Percentiles rank a stretch among this genome's conserved stretches.
Evolutionary conservation across 352 stramenopile species (phyloP).

Genomic region (Pythium scleroteichum): DNA sequence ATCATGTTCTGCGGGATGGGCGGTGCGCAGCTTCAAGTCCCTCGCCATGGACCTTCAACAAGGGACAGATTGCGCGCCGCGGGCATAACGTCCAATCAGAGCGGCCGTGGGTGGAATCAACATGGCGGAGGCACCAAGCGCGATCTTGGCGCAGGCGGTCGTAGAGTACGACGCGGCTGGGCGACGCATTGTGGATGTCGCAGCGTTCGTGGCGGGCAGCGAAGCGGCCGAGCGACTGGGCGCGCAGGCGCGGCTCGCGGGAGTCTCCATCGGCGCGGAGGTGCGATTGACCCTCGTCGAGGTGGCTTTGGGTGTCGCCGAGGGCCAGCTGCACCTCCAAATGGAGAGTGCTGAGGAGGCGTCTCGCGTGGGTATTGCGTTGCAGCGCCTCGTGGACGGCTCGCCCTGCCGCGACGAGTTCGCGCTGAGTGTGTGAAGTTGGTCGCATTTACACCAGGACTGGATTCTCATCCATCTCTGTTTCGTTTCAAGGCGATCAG

Average conservation of each 20-base stretch:
- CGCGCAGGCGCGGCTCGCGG: slow-evolving; percentile 3
- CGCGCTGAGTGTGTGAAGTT: slow-evolving; percentile 3
- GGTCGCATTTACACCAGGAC: no score
- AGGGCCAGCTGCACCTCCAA: slow-evolving; percentile 42
- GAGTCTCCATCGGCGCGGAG: background rate
- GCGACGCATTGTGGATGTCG: background rate
- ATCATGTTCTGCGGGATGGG: slow-evolving; percentile 15
- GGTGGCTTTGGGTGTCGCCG: slow-evolving; percentile 37
- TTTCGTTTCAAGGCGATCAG: background rate
- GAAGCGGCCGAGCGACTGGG: background rate
- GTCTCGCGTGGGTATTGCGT: background rate
- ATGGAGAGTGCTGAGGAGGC: background rate
- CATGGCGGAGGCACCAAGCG: background rate
- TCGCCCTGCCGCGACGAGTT: background rate
- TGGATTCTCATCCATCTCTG: background rate
- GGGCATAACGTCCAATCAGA: slow-evolving; percentile 9
- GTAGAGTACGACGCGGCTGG: slow-evolving; percentile 6
- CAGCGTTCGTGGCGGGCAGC: background rate
- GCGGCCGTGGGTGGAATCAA: background rate
- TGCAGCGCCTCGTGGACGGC: slow-evolving; percentile 1
- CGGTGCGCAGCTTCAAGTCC: slow-evolving; percentile 28
- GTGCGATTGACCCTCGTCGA: slow-evolving; percentile 55
- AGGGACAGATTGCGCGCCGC: slow-evolving; percentile 3
- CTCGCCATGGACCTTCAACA: background rate
- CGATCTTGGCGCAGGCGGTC: slow-evolving; percentile 10